Evolutionary conservation across 768 basidiomycete species (phyloP).

Genomic region (Daedaleopsis nitida): DNA sequence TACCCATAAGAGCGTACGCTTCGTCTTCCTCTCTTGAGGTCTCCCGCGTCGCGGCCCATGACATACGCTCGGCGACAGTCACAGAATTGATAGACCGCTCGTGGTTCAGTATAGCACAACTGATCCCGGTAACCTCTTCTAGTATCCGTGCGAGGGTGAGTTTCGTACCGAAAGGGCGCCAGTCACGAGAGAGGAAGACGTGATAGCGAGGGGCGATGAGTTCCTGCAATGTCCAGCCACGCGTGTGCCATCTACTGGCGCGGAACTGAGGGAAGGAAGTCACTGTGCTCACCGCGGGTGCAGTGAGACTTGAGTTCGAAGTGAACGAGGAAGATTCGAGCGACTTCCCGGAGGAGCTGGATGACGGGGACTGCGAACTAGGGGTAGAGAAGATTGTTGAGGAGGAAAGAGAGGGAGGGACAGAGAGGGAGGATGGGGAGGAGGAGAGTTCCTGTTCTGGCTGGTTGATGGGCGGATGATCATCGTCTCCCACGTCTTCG

Average conservation of each 20-base stretch:
- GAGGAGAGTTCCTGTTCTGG: too few species aligned
- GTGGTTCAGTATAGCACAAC: slow-evolving; percentile 4
- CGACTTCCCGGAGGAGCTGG: too few species aligned
- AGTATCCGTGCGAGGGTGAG: slow-evolving; percentile 1
- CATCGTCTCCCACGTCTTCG: not conserved
- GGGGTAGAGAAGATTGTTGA: too few species aligned
- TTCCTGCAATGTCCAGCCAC: slow-evolving; percentile 16
- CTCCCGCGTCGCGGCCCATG: slow-evolving; percentile 14
- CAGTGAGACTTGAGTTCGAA: too few species aligned
- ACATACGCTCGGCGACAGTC: slow-evolving; percentile 16
- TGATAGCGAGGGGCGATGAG: slow-evolving; percentile 12
- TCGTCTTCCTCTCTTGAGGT: slow-evolving; percentile 15
- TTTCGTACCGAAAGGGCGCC: slow-evolving; percentile 8
- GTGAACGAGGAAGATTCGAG: too few species aligned
- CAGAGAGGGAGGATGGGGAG: too few species aligned
- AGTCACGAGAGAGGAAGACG: slow-evolving; percentile 10
- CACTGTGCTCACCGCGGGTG: too few species aligned
- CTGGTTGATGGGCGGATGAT: not conserved
- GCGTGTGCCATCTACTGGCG: slow-evolving; percentile 10
- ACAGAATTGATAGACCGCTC: slow-evolving; percentile 3
- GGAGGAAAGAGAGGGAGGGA: too few species aligned
- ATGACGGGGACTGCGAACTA: too few species aligned
- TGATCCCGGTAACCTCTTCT: slow-evolving; percentile 9
- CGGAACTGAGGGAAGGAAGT: too few species aligned
- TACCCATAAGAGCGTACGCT: slow-evolving; percentile 20